Base-by-base conservation (phyloP, 1,139 yeast genomes). In the Komagataea norvegica region DNA sequence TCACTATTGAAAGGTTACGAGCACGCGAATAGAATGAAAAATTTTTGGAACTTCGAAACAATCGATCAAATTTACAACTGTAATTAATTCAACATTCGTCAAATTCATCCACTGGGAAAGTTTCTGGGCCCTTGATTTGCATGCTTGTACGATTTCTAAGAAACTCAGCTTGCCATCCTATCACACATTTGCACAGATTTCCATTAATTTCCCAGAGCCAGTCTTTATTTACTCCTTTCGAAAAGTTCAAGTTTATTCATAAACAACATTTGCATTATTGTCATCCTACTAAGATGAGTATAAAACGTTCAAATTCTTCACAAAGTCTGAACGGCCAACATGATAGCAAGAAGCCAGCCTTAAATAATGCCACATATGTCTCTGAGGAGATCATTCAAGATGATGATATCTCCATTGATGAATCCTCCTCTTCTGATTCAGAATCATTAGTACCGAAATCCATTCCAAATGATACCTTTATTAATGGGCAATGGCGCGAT, bases 401-500 rank as follows among this genome's bases (percentile, higher is more conserved):
- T 28, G 32, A 22, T 6, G 41, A 37, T 14, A 21, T 37, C 20
- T 37, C 37, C 13, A 33, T 36, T n/a, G 37, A 39, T 13, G 36
- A 32, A 13, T 30, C 23, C 11, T 33, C 28, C n/a, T 31, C 33
- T 10, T 14, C 17, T 3, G 23, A 17, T 11, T n/a, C 18, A 1
- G 36, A 33, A 4, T 11, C 5, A 15, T 17, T 32, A 27, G 14
- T 18, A 21, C 25, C 23, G 8, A 24, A 34, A 17, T 18, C 27
- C 6, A 15, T 32, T 7, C 34, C 38, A 4, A 40, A 36, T 18
- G 42, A 40, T 24, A 36, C 42, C 14, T 40, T 27, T 15, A 40
- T 36, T 8, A 34, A 33, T 29, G 45, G 46, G 6, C 65, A 63
- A 53, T 89, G 97, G 97, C 91, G 83, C 55, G 67, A 68, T 27